phyloP scores from a whole-genome alignment of 768 basidiomycete species.

The Boletus eberwhitei region DNA sequence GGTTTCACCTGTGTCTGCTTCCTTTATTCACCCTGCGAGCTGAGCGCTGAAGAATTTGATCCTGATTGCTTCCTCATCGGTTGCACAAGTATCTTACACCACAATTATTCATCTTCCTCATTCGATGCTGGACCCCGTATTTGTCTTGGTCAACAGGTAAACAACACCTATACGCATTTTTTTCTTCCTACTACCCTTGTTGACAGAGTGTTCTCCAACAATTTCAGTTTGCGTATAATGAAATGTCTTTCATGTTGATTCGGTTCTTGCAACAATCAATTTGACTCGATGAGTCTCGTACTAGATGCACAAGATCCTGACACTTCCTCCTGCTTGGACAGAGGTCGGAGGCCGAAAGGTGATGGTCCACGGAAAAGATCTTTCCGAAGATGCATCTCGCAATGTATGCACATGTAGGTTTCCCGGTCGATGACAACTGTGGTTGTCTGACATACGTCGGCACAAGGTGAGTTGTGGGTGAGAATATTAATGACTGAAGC shows the following conservation, averaged over 20 bases:
- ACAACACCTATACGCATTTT: neutral
- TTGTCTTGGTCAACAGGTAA: slow-evolving; percentile 58
- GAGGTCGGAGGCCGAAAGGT: slow-evolving; percentile 43
- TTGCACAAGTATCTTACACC: slow-evolving; percentile 57
- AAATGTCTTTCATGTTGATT: slow-evolving; percentile 60
- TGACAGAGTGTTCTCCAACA: neutral
- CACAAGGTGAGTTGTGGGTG: slow-evolving; percentile 55
- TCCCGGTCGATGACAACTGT: neutral
- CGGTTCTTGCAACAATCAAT: slow-evolving; percentile 53
- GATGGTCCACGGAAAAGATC: slow-evolving; percentile 47
- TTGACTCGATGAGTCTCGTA: slow-evolving; percentile 47
- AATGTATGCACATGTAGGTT: slow-evolving; percentile 45
- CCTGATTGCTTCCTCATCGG: slow-evolving; percentile 66
- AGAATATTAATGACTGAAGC: slow-evolving; percentile 30
- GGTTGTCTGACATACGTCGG: neutral
- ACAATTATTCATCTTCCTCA: slow-evolving; percentile 69
- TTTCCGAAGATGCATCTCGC: slow-evolving; percentile 54
- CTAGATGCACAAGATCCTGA: slow-evolving; percentile 44
- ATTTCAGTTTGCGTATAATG: slow-evolving; percentile 52
- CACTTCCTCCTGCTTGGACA: slow-evolving; percentile 48
- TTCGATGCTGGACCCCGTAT: slow-evolving; percentile 58
- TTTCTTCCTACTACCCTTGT: neutral
- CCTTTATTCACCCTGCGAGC: too few relatives aligned
- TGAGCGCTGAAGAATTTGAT: slow-evolving; percentile 53
- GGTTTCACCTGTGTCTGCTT: neutral